These are phyloP conservation scores for Didymella lethalis DNA, from an alignment of 2,329 filamentous ascomycete species.

Conservation along the genomic window DNA sequence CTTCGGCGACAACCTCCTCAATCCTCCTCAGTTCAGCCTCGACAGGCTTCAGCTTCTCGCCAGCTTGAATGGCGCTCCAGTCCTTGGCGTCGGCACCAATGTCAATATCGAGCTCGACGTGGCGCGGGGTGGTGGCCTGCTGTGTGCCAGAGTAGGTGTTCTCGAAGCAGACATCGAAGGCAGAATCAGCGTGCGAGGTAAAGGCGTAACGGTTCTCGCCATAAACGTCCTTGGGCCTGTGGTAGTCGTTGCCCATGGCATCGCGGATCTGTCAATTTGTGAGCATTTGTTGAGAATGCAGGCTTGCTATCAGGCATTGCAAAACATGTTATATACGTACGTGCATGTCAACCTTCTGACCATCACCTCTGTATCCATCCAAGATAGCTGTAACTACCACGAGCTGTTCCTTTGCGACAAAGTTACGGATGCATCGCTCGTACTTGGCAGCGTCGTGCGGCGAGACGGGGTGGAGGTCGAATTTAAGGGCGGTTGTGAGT, in stretches of 20 bases:
- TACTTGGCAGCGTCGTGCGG: conserved; percentile 69
- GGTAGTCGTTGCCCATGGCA: conserved; percentile 95
- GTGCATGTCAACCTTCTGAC: conserved; percentile 92
- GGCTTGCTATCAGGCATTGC: not conserved
- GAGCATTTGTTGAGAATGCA: not conserved
- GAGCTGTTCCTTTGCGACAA: conserved; percentile 87
- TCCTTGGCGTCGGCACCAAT: conserved; percentile 97
- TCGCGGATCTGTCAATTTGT: conserved; percentile 78
- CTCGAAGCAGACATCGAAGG: conserved; percentile 97
- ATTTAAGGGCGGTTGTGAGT: conserved; percentile 77
- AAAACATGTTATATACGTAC: conserved; percentile 62
- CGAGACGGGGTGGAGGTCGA: conserved; percentile 80
- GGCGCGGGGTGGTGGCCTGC: conserved; percentile 61
- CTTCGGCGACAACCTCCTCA: conserved; percentile 87
- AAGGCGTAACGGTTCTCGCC: conserved; percentile 95
- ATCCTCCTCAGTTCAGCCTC: conserved; percentile 93
- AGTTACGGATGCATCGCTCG: conserved; percentile 95
- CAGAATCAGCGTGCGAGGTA: conserved; percentile 87
- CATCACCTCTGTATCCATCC: conserved; percentile 86
- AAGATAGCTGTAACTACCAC: conserved; percentile 94
- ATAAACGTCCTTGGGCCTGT: conserved; percentile 85
- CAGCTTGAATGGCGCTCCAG: conserved; percentile 94
- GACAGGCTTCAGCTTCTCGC: conserved; percentile 96
- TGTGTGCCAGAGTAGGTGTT: conserved; percentile 70
- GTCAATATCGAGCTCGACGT: conserved; percentile 91